phyloP scores from a whole-genome alignment of 2,329 filamentous ascomycete species.

The Fusarium bactridioides region DNA sequence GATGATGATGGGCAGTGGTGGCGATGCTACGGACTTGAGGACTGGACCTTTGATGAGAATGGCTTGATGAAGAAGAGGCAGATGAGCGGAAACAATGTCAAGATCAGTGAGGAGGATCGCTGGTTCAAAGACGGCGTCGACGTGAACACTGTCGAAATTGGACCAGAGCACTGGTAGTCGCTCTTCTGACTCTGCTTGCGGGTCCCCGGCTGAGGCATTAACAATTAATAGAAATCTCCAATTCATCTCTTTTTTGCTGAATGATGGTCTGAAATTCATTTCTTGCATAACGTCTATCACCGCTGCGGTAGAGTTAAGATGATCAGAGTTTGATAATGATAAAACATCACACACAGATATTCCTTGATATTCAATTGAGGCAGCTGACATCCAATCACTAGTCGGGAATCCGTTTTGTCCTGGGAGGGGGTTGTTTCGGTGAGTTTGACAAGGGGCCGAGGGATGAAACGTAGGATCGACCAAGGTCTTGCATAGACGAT shows the following conservation, averaged over 20 bases:
- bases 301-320: not conserved
- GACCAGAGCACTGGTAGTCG: conserved; percentile 23
- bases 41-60: conserved; percentile 77
- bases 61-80: conserved; percentile 77
- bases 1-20: conserved; percentile 79
- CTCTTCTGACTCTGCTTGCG: not conserved
- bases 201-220: not conserved
- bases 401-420: not conserved
- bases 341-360: not conserved
- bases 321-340: not conserved
- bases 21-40: conserved; percentile 84
- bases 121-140: conserved; percentile 77
- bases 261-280: not conserved
- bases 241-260: not conserved
- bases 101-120: conserved; percentile 66
- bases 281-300: not conserved
- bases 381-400: not conserved
- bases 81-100: conserved; percentile 79
- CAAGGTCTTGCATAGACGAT: conserved; percentile 22
- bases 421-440: not conserved
- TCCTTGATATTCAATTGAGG: not conserved
- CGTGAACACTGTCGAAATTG: conserved; percentile 71
- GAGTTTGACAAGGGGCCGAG: not conserved
- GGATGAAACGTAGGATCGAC: conserved; percentile 25
- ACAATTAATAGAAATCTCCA: not conserved